Base-by-base conservation (phyloP, 768 basidiomycete genomes). In the Psilocybe azurescens region DNA sequence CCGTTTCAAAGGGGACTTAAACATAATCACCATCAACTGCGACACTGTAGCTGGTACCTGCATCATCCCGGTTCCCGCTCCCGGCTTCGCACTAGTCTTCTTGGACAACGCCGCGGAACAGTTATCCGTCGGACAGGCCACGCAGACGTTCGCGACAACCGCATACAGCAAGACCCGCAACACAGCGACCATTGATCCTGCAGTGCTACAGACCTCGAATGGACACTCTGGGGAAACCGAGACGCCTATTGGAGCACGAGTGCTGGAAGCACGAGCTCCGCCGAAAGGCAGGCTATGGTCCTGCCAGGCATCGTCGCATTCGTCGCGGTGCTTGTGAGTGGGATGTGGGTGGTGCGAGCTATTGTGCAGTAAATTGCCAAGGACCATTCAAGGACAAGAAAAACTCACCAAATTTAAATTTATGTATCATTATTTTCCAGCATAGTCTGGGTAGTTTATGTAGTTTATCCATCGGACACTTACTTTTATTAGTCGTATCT, bases 11-110 rank as follows among this genome's bases (percentile, higher is more conserved):
- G 90, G 90, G 51, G 68, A 72, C 0, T 77, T 86, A 46, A 70
- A 81, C 54, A 80, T 93, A 4, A 75, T 83, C 61, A 88, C 84
- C 0, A 81, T 94, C 36, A 65, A 73, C 13, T 95, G 93, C 68
- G 80, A 89, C 68, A 74, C 77, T 36, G 70, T 71, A 5, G 75
- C 77, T 54, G 82, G 83, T 64, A 76, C 78, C 0, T 94, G 93
- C 72, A 65, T 73, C 18, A 78, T 94, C 53, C 79, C 79, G 7
- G 84, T 94, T 39, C 82, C 85, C 32, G 89, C 90, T 0, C 92
- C 93, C 0, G 85, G 85, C 39, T 87, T 89, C 90, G 0, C 24
- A 0, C 78, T 94, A 47, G 89, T 94, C 58, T 91, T 91, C 78
- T 76, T 94, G 18, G 82, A 72, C 44, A 59, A 59, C 24, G 52